Evolutionary conservation across 805 yeast genomes (phyloP).

Genomic region (Lipomyces starkeyi): DNA sequence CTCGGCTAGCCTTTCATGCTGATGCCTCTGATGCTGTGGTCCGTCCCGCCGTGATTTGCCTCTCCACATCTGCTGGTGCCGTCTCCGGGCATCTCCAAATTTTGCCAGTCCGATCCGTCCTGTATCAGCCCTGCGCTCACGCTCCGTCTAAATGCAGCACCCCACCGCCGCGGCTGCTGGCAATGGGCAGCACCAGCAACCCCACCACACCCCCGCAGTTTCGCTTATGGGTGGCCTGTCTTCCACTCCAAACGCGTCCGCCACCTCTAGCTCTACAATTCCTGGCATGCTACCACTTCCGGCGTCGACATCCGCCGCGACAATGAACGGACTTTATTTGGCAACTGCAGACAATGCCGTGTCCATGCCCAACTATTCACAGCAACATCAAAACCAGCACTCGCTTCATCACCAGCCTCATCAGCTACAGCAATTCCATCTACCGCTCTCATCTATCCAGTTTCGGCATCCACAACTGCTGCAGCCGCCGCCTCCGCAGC

Average conservation of each 20-base stretch:
- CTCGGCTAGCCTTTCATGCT: not conserved
- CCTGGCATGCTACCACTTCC: not conserved
- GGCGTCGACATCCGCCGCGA: not conserved
- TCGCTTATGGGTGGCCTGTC: not conserved
- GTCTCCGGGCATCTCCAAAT: not conserved
- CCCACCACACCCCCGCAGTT: not conserved
- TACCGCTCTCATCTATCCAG: conserved; percentile 3
- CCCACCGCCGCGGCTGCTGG: not conserved
- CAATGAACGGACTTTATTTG: not conserved
- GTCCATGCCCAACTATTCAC: not conserved
- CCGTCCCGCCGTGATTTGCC: not conserved
- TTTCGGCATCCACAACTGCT: conserved; percentile 15
- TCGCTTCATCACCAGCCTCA: conserved; percentile 13
- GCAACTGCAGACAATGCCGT: not conserved
- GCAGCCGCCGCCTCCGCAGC: conserved; percentile 18
- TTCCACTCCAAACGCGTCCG: not conserved
- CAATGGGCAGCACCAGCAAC: conserved; percentile 22
- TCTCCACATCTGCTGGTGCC: not conserved
- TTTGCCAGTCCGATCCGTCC: not conserved
- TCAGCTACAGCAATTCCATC: conserved; percentile 25
- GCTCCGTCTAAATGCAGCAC: not conserved
- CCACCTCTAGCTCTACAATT: not conserved
- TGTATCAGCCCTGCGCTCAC: not conserved
- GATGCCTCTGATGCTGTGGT: not conserved
- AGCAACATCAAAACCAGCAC: conserved; percentile 23